phyloP scores from a whole-genome alignment of 1,284 basidiomycete species.

The Cutaneotrichosporon arboriforme region DNA sequence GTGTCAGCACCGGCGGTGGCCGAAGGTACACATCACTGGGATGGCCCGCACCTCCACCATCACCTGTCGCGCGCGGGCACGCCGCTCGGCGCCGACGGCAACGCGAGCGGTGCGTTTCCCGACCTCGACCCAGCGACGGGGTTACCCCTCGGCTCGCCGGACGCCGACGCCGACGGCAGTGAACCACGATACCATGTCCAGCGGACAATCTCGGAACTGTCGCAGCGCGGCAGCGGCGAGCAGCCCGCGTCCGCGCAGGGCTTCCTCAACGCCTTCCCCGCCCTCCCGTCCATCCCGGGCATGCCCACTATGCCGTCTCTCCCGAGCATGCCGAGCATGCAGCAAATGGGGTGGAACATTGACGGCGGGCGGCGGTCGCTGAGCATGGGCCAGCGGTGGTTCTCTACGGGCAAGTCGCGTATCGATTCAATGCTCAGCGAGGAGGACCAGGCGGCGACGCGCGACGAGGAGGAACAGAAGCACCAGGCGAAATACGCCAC shows the following conservation, averaged over 20 bases:
- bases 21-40: neutral
- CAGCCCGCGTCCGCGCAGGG: neutral
- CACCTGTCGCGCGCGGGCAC: neutral
- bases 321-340: neutral
- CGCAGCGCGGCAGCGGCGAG: constrained; percentile 1
- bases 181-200: constrained; percentile 27
- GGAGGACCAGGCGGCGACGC: constrained; percentile 56
- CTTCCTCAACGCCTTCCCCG: constrained; percentile 1
- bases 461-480: constrained; percentile 55
- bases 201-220: constrained; percentile 38
- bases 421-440: constrained; percentile 57
- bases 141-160: constrained; percentile 21
- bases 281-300: neutral
- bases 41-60: neutral
- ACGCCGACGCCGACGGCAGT: neutral
- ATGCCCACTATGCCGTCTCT: constrained; percentile 1
- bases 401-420: constrained; percentile 49
- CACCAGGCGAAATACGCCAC: constrained; percentile 69
- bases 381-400: constrained; percentile 6
- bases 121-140: constrained; percentile 43
- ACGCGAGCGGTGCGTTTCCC: constrained; percentile 26
- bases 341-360: neutral
- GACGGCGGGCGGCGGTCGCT: constrained; percentile 6
- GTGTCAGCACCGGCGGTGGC: neutral
- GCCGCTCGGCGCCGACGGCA: neutral